Percentiles rank a stretch among this genome's conserved stretches.
These are phyloP conservation scores for Breviolum minutum DNA, from an alignment of 73 alveolate species.

Conservation along the genomic window DNA sequence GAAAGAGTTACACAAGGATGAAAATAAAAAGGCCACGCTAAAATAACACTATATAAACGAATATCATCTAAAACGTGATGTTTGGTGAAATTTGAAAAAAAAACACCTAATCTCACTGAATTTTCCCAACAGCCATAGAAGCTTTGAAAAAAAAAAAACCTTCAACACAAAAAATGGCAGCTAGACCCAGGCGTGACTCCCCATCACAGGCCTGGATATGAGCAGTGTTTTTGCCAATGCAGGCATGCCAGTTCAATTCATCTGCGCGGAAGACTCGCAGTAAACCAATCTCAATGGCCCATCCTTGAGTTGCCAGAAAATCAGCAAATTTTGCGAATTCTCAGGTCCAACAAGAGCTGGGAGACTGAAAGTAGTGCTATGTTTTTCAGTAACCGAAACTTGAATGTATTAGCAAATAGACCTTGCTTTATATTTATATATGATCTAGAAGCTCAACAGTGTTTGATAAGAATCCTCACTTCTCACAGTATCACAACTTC, in stretches of 20 bases:
- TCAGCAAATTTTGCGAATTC: background rate
- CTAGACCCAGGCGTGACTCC: background rate
- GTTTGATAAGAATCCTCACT: too few relatives aligned
- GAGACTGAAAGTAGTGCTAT: too few relatives aligned
- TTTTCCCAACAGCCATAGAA: background rate
- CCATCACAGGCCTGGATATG: background rate
- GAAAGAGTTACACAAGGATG: too few relatives aligned
- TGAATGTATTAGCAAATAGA: too few relatives aligned
- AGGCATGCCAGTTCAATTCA: slow-evolving; percentile 67
- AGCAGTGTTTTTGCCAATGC: slow-evolving; percentile 61
- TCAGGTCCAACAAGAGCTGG: too few relatives aligned
- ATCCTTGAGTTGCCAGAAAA: background rate
- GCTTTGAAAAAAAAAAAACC: background rate
- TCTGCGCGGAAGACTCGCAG: slow-evolving; percentile 67
- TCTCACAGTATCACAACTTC: too few relatives aligned
- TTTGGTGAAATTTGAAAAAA: too few relatives aligned
- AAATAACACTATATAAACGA: too few relatives aligned
- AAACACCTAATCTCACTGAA: background rate
- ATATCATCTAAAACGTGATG: too few relatives aligned
- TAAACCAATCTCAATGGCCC: slow-evolving; percentile 29
- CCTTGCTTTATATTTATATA: too few relatives aligned
- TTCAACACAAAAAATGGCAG: background rate
- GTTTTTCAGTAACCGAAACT: too few relatives aligned
- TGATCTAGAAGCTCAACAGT: too few relatives aligned
- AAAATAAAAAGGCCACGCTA: background rate